These are phyloP conservation scores for Linum tenue DNA, from an alignment of 345 rosid genomes.

Conservation along the genomic window DNA sequence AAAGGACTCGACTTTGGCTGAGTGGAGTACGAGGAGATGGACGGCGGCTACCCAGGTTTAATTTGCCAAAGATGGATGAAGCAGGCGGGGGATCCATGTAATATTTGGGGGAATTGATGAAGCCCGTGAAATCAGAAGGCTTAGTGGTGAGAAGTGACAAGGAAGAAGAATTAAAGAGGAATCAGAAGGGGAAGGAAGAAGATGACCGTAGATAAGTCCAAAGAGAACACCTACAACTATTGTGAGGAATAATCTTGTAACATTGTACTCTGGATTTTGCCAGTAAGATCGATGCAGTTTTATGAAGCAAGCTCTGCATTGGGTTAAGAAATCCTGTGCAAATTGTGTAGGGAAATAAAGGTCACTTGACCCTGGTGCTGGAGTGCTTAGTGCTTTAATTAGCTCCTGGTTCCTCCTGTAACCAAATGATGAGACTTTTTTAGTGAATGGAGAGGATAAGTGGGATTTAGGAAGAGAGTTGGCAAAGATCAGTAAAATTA, in stretches of 20 bases:
- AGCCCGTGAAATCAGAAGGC: too few species aligned
- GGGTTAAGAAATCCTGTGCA: conserved; percentile 13
- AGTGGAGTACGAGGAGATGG: too few species aligned
- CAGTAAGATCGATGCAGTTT: conserved; percentile 20
- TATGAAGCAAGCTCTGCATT: conserved; percentile 17
- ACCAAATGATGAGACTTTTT: too few species aligned
- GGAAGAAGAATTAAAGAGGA: too few species aligned
- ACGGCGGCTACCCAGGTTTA: too few species aligned
- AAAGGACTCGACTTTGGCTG: too few species aligned
- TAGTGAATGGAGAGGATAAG: not conserved
- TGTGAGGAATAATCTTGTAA: conserved; percentile 13
- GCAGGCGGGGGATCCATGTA: too few species aligned
- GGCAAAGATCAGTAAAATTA: not conserved
- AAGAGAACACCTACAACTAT: conserved; percentile 13
- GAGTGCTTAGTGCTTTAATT: conserved; percentile 9
- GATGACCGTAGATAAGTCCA: conserved; percentile 18
- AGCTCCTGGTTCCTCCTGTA: conserved; percentile 18
- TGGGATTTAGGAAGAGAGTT: not conserved
- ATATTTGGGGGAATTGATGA: too few species aligned
- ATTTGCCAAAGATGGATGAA: too few species aligned
- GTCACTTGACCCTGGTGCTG: conserved; percentile 15
- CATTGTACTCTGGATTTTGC: conserved; percentile 15
- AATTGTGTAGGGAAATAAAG: conserved; percentile 14
- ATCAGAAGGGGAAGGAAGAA: too few species aligned
- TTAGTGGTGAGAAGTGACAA: too few species aligned